Evolutionary conservation across 148 eudicot genomes (phyloP), one percentile per base, ranked within the genome.

Genomic region (Camellia japonica): DNA sequence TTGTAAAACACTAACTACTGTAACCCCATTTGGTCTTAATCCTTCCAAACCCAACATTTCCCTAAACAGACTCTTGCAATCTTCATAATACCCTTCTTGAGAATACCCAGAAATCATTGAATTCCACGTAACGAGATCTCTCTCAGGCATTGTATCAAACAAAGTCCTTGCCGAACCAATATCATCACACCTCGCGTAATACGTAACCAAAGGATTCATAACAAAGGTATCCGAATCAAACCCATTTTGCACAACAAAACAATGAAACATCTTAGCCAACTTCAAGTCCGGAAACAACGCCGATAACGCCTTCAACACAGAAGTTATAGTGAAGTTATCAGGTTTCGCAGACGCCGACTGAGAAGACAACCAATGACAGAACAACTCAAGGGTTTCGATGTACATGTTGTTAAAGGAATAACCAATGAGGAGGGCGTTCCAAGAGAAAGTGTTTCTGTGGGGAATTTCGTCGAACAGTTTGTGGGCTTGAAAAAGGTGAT

Each of bases 71-170:
- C 69, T 78, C 83, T 89, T 83, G 84, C 91, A 88, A 18, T 91
- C 90, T 77, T 86, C 84, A 70, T 80, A 84, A 86, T 67, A 86
- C 62, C 94, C 92, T 56, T 85, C 85, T 81, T 89, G 90, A 58
- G 87, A 82, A 79, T 56, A 78, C 77, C 90, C 93, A 41, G 93
- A 74, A 79, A 92, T 81, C 91, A 90, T 90, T 0, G 93, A 86
- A 84, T 89, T 92, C 93, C 93, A 90, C 1, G 93, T 85, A 52
- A 92, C 88, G 67, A 85, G 49, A 80, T 92, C 97, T 80, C 82
- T 87, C 55, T 73, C 61, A 16, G 73, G 66, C 89, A 87, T 85
- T 66, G 60, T 81, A 83, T 90, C 87, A 80, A 92, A 90, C 79
- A 90, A 51, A 47, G 55, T 76, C 80, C 91, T 85, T 1, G 97